A percentile compares a stretch with the other conserved stretches of the same genome.
phyloP scores from a whole-genome alignment of 257 asterid species.

The Nicotiana obtusifolia region DNA sequence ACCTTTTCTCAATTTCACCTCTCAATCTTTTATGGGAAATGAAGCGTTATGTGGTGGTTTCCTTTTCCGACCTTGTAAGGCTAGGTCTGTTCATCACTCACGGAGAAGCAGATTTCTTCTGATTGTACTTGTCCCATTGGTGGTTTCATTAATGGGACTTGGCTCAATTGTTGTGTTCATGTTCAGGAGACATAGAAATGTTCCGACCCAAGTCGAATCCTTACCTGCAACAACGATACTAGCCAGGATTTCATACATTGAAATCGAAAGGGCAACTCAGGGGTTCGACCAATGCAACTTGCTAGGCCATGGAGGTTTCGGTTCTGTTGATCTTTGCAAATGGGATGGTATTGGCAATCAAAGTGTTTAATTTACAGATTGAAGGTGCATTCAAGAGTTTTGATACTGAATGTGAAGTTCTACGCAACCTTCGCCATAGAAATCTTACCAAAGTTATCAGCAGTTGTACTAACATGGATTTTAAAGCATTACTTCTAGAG shows the following conservation, averaged over 20 bases:
- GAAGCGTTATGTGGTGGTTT: conserved; percentile 19
- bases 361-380: background rate
- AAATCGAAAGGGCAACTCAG: conserved; percentile 3
- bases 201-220: background rate
- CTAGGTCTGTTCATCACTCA: background rate
- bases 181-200: background rate
- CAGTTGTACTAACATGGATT: background rate
- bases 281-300: background rate
- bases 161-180: background rate
- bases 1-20: conserved; percentile 24
- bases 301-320: background rate
- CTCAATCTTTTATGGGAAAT: conserved; percentile 21
- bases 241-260: background rate
- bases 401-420: background rate
- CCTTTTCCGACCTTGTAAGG: background rate
- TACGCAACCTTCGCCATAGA: background rate
- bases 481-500: background rate
- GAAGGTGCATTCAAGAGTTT: background rate
- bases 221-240: background rate
- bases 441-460: conserved; percentile 7
- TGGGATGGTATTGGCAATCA: background rate
- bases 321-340: background rate
- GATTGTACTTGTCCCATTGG: background rate
- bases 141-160: background rate
- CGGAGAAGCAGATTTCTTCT: background rate